phyloP scores from a whole-genome alignment of 2,329 filamentous ascomycete genomes.

The Penicillium sp. region DNA sequence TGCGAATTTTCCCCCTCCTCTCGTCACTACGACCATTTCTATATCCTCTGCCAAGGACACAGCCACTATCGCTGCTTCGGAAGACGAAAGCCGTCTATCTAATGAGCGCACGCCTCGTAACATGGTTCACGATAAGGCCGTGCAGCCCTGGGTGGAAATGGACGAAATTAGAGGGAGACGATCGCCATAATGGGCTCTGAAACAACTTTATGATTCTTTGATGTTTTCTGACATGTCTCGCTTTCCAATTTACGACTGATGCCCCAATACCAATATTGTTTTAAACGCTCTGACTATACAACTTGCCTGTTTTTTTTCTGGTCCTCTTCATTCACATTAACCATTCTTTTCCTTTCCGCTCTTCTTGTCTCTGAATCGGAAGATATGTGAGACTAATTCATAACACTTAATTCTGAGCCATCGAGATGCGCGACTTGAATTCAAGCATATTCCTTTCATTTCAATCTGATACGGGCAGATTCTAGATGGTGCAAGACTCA shows the following conservation, averaged over 20 bases:
- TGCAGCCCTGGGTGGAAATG: constrained; percentile 10
- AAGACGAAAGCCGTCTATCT: constrained; percentile 4
- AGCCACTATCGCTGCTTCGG: constrained; percentile 6
- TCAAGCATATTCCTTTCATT: background rate
- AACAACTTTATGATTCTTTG: background rate
- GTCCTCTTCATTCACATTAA: background rate
- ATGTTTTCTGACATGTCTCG: background rate
- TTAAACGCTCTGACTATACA: background rate
- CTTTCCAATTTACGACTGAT: background rate
- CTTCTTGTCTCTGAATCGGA: background rate
- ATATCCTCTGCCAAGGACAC: constrained; percentile 11
- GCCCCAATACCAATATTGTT: background rate
- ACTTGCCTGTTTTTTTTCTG: too few relatives aligned
- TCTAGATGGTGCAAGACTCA: background rate
- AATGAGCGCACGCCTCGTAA: constrained; percentile 4
- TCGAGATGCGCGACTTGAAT: background rate
- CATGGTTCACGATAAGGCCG: background rate
- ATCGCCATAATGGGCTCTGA: background rate
- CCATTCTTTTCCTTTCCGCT: background rate
- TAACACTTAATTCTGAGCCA: background rate
- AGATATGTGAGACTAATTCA: background rate
- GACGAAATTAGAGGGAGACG: background rate
- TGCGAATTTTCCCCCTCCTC: constrained; percentile 10
- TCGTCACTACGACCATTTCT: constrained; percentile 17
- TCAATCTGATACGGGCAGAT: background rate